A percentile compares a stretch with the other conserved stretches of the same genome.
These are phyloP conservation scores for Pyronema domesticum DNA, from an alignment of 495 filamentous ascomycete genomes.

Conservation along the genomic window DNA sequence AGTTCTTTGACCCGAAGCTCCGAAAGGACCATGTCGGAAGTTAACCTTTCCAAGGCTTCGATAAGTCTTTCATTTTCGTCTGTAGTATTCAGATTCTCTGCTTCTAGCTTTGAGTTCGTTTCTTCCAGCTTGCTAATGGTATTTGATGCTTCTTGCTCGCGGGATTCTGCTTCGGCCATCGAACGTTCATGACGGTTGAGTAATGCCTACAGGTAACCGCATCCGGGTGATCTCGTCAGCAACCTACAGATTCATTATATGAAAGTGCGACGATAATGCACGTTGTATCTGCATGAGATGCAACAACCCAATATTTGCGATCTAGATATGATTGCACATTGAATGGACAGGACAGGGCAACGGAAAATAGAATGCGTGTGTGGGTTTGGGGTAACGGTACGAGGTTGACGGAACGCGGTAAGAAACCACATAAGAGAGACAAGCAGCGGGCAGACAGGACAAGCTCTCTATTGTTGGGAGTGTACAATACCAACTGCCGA, in stretches of 20 bases:
- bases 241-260: constrained; percentile 1
- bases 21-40: constrained; percentile 52
- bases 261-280: constrained; percentile 3
- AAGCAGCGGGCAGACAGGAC: background rate
- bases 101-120: constrained; percentile 58
- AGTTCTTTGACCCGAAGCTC: constrained; percentile 57
- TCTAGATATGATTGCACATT: background rate
- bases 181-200: constrained; percentile 83
- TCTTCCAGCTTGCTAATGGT: constrained; percentile 59
- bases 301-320: background rate
- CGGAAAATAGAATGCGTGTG: background rate
- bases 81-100: constrained; percentile 49
- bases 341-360: constrained; percentile 2
- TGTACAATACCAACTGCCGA: background rate
- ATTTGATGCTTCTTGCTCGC: constrained; percentile 48
- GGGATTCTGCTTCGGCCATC: constrained; percentile 72
- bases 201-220: constrained; percentile 45
- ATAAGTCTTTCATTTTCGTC: constrained; percentile 65
- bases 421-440: constrained; percentile 20
- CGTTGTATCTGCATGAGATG: constrained; percentile 3
- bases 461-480: background rate
- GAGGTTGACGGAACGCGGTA: no score
- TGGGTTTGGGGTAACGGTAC: no score
- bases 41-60: constrained; percentile 66
- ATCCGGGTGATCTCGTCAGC: constrained; percentile 30